phyloP scores from a whole-genome alignment of 2,329 filamentous ascomycete species.

The Coniosporium tulheliwenetii region DNA sequence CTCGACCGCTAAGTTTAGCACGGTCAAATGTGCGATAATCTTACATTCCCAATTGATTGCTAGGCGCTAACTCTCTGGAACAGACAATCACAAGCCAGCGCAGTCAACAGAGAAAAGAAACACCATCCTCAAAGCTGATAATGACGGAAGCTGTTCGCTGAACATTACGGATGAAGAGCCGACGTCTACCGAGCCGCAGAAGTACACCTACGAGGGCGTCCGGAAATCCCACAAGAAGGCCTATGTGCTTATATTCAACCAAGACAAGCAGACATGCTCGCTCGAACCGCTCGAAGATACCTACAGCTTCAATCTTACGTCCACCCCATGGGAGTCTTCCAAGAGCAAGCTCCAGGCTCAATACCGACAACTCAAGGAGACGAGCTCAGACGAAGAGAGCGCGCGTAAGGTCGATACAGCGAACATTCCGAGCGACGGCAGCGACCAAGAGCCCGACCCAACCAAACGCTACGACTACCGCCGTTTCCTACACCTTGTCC shows the following conservation, averaged over 20 bases:
- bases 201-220: slow-evolving; percentile 23
- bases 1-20: slow-evolving; percentile 10
- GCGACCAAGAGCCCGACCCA: slow-evolving; percentile 20
- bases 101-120: slow-evolving; percentile 14
- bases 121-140: slow-evolving; percentile 9
- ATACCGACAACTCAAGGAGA: slow-evolving; percentile 45
- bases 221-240: slow-evolving; percentile 16
- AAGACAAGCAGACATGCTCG: slow-evolving; percentile 57
- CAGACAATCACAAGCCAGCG: slow-evolving; percentile 30
- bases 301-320: slow-evolving; percentile 74
- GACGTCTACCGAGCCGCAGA: slow-evolving; percentile 2
- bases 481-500: slow-evolving; percentile 23
- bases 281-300: slow-evolving; percentile 69
- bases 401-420: slow-evolving; percentile 12
- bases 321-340: slow-evolving; percentile 50
- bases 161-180: slow-evolving; percentile 12
- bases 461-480: slow-evolving; percentile 33
- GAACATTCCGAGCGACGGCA: slow-evolving; percentile 13
- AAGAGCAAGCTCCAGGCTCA: slow-evolving; percentile 47
- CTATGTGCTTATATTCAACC: slow-evolving; percentile 56
- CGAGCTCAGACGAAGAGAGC: slow-evolving; percentile 9
- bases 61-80: slow-evolving; percentile 2
- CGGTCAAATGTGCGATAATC: slow-evolving; percentile 17
- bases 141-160: slow-evolving; percentile 6
- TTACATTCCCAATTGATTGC: neutral